Base-by-base conservation (phyloP, 371 early-diverging fungal species). In the Rhizopus stolonifer region DNA sequence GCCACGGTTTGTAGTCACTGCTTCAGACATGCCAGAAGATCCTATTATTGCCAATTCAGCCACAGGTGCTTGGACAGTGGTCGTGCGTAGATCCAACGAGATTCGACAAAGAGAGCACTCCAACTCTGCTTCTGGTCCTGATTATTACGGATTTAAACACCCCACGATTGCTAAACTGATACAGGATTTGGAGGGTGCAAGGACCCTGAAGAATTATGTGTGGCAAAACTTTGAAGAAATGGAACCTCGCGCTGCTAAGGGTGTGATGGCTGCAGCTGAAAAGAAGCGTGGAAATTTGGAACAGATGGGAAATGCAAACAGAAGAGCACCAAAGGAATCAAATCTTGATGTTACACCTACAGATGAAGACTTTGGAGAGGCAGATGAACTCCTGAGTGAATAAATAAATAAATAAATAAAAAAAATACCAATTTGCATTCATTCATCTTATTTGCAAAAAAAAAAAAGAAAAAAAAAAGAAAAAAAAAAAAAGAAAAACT, bases 61-160 rank as follows among this genome's bases (percentile, higher is more conserved):
- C 3, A 92, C 95, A 17, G 95, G 93, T 19, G 94, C 90, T 18
- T 96, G 95, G 96, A 88, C 90, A n/a, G 79, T 86, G 18, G 82
- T 94, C 26, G 83, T 94, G 15, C 89, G 89, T 52, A 68, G 80
- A 5, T 86, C 92, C 4, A 88, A 90, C 46, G 80, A 81, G 31
- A 81, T 95, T 51, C 84, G 92, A 18, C 82, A 88, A 34, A 77
- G 87, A 3, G 88, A 87, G 25, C 88, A 87, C 56, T 86, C 88
- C 23, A 90, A 89, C 38, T 88, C 90, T 11, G 90, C 90, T 1
- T 87, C 87, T 9, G 96, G 96, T 2, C 94, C 95, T 1, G 96
- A 95, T 58, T 93, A 88, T 61, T 94, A 88, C 70, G 96, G 95
- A 0, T 89, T 94, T 53, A 83, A 94, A 29, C 88, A 92, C 40